Evolutionary conservation across 2,329 filamentous ascomycete species (phyloP).

Genomic region (Aspergillus pseudoviridinutans): DNA sequence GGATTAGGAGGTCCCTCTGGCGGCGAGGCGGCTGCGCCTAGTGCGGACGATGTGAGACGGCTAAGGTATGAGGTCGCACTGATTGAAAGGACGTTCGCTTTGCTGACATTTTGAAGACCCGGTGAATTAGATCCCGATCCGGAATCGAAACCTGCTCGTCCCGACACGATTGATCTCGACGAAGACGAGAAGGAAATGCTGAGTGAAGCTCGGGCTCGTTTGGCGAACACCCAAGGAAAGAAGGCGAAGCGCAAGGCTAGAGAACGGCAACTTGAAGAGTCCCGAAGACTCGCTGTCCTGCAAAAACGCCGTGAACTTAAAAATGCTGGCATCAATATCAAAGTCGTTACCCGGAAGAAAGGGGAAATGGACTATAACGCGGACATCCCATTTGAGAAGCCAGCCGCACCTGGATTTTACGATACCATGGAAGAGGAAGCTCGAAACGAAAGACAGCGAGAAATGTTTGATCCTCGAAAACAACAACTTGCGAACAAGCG

Average conservation of each 20-base stretch:
- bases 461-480: constrained; percentile 86
- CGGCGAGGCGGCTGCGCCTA: constrained; percentile 80
- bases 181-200: constrained; percentile 99
- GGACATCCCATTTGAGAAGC: constrained; percentile 96
- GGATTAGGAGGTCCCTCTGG: constrained; percentile 75
- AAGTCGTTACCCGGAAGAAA: constrained; percentile 83
- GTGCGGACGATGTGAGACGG: constrained; percentile 84
- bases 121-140: constrained; percentile 97
- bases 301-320: constrained; percentile 97
- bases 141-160: constrained; percentile 90
- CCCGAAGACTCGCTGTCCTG: constrained; percentile 77
- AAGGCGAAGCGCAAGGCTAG: constrained; percentile 97
- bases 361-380: constrained; percentile 99
- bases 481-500: constrained; percentile 88
- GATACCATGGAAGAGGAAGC: constrained; percentile 80
- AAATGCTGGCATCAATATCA: constrained; percentile 97
- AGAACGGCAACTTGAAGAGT: constrained; percentile 93
- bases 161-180: constrained; percentile 95
- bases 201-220: constrained; percentile 89
- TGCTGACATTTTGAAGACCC: constrained; percentile 47
- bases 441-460: constrained; percentile 77
- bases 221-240: constrained; percentile 97
- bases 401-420: constrained; percentile 82
- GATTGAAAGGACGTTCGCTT: background rate
- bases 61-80: constrained; percentile 51